These are phyloP conservation scores for Tirmania nivea DNA, from an alignment of 495 filamentous ascomycete species.

Conservation along the genomic window DNA sequence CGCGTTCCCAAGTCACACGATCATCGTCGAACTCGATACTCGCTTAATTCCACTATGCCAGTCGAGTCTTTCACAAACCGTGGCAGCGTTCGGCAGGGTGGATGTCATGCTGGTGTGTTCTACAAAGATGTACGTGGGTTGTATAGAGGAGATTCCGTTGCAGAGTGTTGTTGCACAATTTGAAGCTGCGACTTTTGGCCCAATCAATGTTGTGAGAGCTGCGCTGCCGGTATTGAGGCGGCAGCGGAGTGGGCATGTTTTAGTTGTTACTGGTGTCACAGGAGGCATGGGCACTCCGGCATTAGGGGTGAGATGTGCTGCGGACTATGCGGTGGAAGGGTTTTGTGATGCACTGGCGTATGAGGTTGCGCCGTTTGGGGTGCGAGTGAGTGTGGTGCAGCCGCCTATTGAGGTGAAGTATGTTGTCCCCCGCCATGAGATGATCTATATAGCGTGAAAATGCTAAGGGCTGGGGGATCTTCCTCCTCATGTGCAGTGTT, in stretches of 20 bases:
- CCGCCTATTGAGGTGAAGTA: constrained; percentile 35
- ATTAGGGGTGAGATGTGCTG: constrained; percentile 72
- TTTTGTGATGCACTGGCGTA: constrained; percentile 88
- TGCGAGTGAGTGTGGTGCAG: constrained; percentile 89
- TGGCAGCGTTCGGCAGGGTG: constrained; percentile 60
- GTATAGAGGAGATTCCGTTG: constrained; percentile 67
- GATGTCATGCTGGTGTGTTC: constrained; percentile 80
- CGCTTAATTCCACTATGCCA: constrained; percentile 40
- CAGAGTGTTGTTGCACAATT: constrained; percentile 74
- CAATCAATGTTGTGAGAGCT: constrained; percentile 87
- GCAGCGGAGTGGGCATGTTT: constrained; percentile 66
- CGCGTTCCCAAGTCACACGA: constrained; percentile 22
- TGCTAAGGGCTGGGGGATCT: background rate
- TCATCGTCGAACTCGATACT: constrained; percentile 37
- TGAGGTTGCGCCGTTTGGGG: constrained; percentile 91
- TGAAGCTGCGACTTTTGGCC: constrained; percentile 82
- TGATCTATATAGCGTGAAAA: background rate
- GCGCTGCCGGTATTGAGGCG: constrained; percentile 57
- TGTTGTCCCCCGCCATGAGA: too few species aligned
- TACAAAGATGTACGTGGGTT: constrained; percentile 74
- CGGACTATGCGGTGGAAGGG: constrained; percentile 91
- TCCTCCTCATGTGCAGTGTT: background rate
- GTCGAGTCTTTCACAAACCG: constrained; percentile 66
- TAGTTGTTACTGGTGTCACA: constrained; percentile 73
- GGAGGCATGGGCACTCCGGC: constrained; percentile 86